Conservation (phyloP, 345 rosid species). For the Schrenkiella parvula region DNA sequence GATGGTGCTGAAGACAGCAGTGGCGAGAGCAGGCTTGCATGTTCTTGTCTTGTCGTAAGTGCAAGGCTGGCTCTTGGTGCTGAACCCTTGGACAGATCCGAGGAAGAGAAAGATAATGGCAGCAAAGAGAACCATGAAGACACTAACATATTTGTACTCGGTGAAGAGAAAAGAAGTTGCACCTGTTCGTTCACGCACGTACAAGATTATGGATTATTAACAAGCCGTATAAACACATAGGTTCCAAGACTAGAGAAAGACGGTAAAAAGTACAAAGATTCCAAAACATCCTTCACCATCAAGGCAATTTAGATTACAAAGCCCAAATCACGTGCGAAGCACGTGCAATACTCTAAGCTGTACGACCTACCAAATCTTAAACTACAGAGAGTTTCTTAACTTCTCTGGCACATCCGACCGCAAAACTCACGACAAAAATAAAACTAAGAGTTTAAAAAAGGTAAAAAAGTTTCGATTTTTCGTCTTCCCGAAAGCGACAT, state of each 20-base stretch:
- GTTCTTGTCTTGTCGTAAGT: conserved; percentile 46
- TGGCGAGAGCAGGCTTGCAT: conserved; percentile 88
- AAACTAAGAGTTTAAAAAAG: too few species aligned
- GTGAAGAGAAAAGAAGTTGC: conserved; percentile 69
- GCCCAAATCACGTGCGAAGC: background rate
- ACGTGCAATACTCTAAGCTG: background rate
- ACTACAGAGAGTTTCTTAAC: background rate
- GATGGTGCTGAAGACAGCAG: conserved; percentile 73
- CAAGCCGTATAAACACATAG: too few species aligned
- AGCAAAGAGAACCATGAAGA: conserved; percentile 59
- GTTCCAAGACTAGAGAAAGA: background rate
- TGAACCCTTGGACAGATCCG: conserved; percentile 68
- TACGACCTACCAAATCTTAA: background rate
- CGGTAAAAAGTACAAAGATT: background rate
- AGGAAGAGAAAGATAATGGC: conserved; percentile 54
- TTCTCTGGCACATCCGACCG: background rate
- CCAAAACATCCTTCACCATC: background rate
- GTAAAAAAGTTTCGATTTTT: background rate
- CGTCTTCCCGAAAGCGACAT: background rate
- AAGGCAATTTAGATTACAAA: too few species aligned
- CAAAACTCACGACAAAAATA: background rate
- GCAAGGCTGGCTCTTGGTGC: conserved; percentile 67
- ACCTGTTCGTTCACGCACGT: conserved; percentile 32
- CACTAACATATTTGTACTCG: conserved; percentile 55
- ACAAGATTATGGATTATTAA: background rate